phyloP scores from a whole-genome alignment of 2,329 filamentous ascomycete genomes.

The Emmonsia crescens region DNA sequence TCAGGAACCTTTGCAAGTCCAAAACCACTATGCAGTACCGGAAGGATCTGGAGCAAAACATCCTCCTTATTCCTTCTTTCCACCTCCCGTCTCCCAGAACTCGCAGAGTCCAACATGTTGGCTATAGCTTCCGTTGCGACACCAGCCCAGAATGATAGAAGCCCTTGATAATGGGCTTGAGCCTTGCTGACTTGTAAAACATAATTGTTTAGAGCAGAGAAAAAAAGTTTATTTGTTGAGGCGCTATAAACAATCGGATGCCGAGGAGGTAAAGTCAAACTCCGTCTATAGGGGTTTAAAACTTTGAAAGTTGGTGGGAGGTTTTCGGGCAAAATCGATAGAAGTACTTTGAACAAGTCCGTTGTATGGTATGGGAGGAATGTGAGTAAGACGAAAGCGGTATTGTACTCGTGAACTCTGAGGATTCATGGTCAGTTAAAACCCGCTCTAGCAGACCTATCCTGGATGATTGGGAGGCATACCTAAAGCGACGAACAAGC shows the following conservation, averaged over 20 bases:
- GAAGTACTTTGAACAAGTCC: constrained; percentile 70
- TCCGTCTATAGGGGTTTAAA: constrained; percentile 73
- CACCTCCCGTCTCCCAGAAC: constrained; percentile 63
- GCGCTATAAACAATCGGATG: constrained; percentile 75
- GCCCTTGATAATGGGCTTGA: constrained; percentile 61
- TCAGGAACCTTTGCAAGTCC: constrained; percentile 65
- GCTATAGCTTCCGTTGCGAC: constrained; percentile 77
- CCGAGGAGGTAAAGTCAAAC: constrained; percentile 64
- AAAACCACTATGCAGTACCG: constrained; percentile 64
- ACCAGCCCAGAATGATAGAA: constrained; percentile 85
- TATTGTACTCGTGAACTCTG: constrained; percentile 88
- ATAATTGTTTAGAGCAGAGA: constrained; percentile 66
- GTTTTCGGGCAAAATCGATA: constrained; percentile 70
- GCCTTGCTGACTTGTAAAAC: constrained; percentile 62
- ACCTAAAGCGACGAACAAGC: constrained; percentile 86
- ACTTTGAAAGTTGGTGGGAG: constrained; percentile 71
- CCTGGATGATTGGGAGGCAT: constrained; percentile 19
- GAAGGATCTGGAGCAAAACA: constrained; percentile 57
- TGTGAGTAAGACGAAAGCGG: constrained; percentile 61
- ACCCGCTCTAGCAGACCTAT: not conserved
- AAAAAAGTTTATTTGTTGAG: constrained; percentile 64
- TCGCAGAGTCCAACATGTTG: constrained; percentile 65
- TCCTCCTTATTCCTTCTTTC: constrained; percentile 74
- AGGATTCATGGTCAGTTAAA: constrained; percentile 1
- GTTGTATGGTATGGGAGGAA: constrained; percentile 89